Evolutionary conservation across 495 filamentous ascomycete genomes (phyloP), one percentile per base, ranked within the genome.

Genomic region (Penicillium coprophilum): DNA sequence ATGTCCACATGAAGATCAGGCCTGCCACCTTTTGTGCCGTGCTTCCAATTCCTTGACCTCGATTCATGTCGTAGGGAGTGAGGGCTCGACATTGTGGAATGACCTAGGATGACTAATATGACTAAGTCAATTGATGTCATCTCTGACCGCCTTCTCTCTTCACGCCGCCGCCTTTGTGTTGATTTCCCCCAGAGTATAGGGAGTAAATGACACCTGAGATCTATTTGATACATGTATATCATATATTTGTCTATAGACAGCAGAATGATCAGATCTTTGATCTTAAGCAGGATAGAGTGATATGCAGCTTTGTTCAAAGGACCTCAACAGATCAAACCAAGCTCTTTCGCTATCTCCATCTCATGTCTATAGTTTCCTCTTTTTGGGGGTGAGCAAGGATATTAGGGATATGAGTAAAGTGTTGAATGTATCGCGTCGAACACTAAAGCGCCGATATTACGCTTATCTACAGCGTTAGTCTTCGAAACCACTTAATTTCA

Each of bases 61-160:
- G n/a, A n/a, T n/a, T n/a, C n/a, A n/a, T n/a, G n/a, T n/a, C n/a
- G n/a, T n/a, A n/a, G n/a, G n/a, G n/a, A n/a, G n/a, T n/a, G n/a
- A 12, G 20, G 17, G 41, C 43, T 24, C 13, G 13, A 45, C 19
- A 28, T 27, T 10, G n/a, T n/a, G n/a, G 15, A 46, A 27, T 6
- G 24, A n/a, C n/a, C n/a, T n/a, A n/a, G n/a, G n/a, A n/a, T 27
- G 24, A 34, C 34, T 9, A 17, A 8, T 15, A 20, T 21, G 19
- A 49, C 30, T 49, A 21, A 49, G 19, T 8, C 20, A 7, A 23
- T 6, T 49, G 46, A 49, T 49, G 46, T 49, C 46, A 49, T 49
- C 6, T 19, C 21, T 50, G 48, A 50, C 48, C 48, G 48, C 48
- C 48, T 50, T 13, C 48, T 32, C 21, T 17, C 3, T 11, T 38